Base-by-base conservation (phyloP, 2,329 filamentous ascomycete species). In the Claviceps humidiphila region DNA sequence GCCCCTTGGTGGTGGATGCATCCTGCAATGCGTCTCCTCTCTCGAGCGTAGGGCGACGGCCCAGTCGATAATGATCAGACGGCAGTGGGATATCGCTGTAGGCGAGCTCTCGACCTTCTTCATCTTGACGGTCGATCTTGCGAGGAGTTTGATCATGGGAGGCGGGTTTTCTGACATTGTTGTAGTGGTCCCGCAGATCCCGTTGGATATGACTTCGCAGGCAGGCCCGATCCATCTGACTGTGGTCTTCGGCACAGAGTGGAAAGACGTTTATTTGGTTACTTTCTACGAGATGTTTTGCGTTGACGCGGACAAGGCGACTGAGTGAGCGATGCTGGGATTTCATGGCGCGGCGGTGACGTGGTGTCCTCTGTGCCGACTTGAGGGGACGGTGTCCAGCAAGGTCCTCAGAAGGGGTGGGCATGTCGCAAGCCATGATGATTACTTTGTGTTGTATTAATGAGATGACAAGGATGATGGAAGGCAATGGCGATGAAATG, bases 11-110 rank as follows among this genome's bases (percentile, higher is more conserved):
- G 0, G 71, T 74, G 20, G 62, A 62, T 4, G 63, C 61, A 46
- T 73, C 71, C 45, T 68, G 63, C 42, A 76, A 76, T 5, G 73
- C 73, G 44, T 74, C 71, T 57, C 75, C 68, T 9, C 73, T 63
- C 55, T 73, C 72, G 22, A 75, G 65, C 1, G 66, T 67, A 2
- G 73, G 73, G 8, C 61, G 63, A 8, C 69, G 65, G n/a, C 55
- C 54, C 26, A 67, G 63, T 14, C 63, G 61, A 14, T 56, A 58
- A 39, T 59, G 54, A 54, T 73, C 70, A 37, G 66, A 63, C 2
- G 70, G 69, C 2, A 71, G 61, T n/a, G 61, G 59, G n/a, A 66
- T 55, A 41, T 59, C 56, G 53, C 65, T 67, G 17, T 59, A 60
- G 1, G 69, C 69, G 17, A 71, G 62, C 9, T 65, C 64, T 26